These are phyloP conservation scores for Meyerozyma athensensis DNA, from an alignment of 1,139 yeast genomes.

Conservation along the genomic window DNA sequence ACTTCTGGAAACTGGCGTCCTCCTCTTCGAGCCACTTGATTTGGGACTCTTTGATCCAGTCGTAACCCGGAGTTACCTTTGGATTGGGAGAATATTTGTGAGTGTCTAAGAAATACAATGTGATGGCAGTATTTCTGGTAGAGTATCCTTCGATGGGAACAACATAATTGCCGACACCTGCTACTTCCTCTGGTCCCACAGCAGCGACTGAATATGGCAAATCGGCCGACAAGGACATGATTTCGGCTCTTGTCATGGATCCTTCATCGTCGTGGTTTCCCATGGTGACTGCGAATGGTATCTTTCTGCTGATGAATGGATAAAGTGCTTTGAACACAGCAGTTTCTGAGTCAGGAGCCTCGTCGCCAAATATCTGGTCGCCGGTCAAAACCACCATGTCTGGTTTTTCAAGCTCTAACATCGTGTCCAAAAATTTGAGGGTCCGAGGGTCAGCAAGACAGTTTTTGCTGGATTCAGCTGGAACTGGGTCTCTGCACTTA, in stretches of 20 bases:
- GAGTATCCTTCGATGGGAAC: constrained; percentile 41
- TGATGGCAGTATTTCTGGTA: constrained; percentile 42
- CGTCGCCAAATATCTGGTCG: constrained; percentile 73
- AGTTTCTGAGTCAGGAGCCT: constrained; percentile 72
- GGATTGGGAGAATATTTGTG: constrained; percentile 68
- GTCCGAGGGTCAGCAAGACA: constrained; percentile 80
- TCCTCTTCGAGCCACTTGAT: constrained; percentile 52
- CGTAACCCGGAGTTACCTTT: constrained; percentile 72
- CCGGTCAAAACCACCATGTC: constrained; percentile 83
- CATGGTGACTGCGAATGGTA: constrained; percentile 77
- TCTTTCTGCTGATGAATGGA: constrained; percentile 59
- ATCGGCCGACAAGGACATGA: constrained; percentile 50
- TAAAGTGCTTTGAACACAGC: constrained; percentile 71
- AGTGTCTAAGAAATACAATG: constrained; percentile 75
- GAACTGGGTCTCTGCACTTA: constrained; percentile 65
- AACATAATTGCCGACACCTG: constrained; percentile 78
- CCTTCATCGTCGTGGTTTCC: constrained; percentile 90
- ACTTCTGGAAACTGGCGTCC: constrained; percentile 25
- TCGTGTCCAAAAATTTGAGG: constrained; percentile 50
- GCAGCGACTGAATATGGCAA: constrained; percentile 66
- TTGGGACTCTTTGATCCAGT: constrained; percentile 77
- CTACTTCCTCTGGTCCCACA: constrained; percentile 59
- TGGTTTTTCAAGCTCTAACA: constrained; percentile 70
- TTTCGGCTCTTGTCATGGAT: constrained; percentile 50
- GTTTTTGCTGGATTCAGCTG: constrained; percentile 32